Evolutionary conservation across 441 rosid genomes (phyloP).

Genomic region (Mallotus japonicus): DNA sequence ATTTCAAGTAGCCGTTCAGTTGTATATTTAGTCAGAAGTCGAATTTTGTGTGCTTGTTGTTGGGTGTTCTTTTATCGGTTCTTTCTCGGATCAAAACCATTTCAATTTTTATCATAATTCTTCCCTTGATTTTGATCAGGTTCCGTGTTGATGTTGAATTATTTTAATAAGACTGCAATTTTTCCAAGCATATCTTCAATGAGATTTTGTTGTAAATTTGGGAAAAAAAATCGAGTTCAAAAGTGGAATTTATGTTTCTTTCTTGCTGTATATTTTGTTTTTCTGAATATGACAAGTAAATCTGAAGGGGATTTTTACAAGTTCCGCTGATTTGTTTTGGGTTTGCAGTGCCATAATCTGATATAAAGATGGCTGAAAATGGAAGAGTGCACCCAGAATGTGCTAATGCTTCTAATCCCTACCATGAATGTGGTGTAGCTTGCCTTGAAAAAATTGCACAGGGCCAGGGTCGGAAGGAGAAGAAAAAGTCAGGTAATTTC

Average conservation of each 20-base stretch:
- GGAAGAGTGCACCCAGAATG: conserved; percentile 61
- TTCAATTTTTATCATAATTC: background rate
- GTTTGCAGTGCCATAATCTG: conserved; percentile 16
- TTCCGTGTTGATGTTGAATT: background rate
- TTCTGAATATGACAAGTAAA: background rate
- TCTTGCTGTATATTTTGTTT: background rate
- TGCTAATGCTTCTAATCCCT: conserved; percentile 61
- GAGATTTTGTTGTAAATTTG: background rate
- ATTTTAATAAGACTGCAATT: background rate
- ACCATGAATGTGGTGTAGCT: conserved; percentile 71
- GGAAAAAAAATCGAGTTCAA: background rate
- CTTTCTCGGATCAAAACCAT: background rate
- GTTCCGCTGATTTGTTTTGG: background rate
- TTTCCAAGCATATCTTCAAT: background rate
- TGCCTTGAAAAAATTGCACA: conserved; percentile 60
- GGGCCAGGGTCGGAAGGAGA: conserved; percentile 43
- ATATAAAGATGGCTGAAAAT: conserved; percentile 32
- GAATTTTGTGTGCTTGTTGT: background rate
- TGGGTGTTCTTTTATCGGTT: background rate
- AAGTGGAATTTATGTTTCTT: background rate
- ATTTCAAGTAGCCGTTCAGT: no score
- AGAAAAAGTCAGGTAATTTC: conserved; percentile 54
- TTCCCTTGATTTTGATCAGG: background rate
- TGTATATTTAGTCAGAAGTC: background rate
- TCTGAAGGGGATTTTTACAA: background rate